These are phyloP conservation scores for Erucastrum elatum DNA, from an alignment of 345 rosid genomes.

Conservation along the genomic window DNA sequence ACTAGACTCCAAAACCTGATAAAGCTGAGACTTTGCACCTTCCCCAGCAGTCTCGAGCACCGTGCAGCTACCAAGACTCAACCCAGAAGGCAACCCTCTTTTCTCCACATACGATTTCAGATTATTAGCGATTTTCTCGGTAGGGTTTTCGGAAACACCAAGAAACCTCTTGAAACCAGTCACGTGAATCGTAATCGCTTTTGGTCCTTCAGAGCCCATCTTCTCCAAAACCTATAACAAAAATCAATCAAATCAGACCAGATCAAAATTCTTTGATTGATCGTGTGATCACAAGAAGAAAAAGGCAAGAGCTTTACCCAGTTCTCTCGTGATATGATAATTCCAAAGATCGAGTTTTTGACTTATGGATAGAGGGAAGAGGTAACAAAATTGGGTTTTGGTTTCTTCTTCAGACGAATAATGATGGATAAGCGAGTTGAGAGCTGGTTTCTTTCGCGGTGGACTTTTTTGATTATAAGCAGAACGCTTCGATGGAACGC, in stretches of 20 bases:
- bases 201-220: constrained; percentile 85
- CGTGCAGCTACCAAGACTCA: constrained; percentile 66
- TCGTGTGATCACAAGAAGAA: neutral
- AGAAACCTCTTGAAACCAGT: constrained; percentile 85
- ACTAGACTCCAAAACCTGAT: constrained; percentile 59
- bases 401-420: constrained; percentile 17
- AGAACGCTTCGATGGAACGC: neutral
- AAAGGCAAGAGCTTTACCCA: constrained; percentile 18
- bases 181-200: constrained; percentile 55
- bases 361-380: constrained; percentile 22
- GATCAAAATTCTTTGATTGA: constrained; percentile 13
- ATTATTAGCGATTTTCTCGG: constrained; percentile 64
- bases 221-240: constrained; percentile 26
- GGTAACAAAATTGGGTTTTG: constrained; percentile 37
- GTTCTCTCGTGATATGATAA: no score
- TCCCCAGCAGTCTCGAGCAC: constrained; percentile 79
- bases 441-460: constrained; percentile 1
- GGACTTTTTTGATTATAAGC: constrained; percentile 21
- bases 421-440: neutral
- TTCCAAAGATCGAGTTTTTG: neutral
- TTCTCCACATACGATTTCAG: constrained; percentile 54
- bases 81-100: constrained; percentile 60
- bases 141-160: constrained; percentile 75
- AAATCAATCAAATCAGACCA: neutral
- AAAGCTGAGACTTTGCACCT: constrained; percentile 61